Evolutionary conservation across 1,139 yeast genomes (phyloP), one percentile per base, ranked within the genome.

Genomic region (Nakaseomyces delphensis): DNA sequence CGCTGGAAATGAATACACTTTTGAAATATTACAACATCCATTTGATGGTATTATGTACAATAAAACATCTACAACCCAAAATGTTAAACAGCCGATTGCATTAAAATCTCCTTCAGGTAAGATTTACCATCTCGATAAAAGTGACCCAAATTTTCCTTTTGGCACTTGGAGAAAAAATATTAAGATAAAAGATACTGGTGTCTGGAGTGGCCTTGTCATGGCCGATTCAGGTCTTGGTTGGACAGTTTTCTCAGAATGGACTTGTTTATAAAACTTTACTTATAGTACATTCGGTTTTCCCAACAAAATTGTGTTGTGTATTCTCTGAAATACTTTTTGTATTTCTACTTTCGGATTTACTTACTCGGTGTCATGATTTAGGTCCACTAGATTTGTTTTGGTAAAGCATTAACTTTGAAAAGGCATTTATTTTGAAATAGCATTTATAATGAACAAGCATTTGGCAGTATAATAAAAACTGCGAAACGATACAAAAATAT

Each of bases 201-300:
- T 72, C 23, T 91, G 95, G 83, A 72, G 89, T 42, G 93, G 91
- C 1, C 71, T 89, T 42, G 86, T 85, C 0, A 74, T 83, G 39
- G 82, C 89, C 7, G 93, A 85, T 53, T 74, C 80, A 40, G 87
- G 87, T 3, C 73, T 74, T 48, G 81, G 91, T 44, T 85, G 95
- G 89, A 83, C 87, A 55, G 87, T 84, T 5, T 86, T 85, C 64
- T 89, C 95, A 9, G 95, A 86, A 62, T 91, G 98, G 98, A 71
- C 71, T 37, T 83, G 93, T 60, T 52, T 68, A 42, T n/a, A n/a
- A n/a, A n/a, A n/a, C n/a, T n/a, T n/a, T n/a, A n/a, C n/a, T n/a
- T n/a, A n/a, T n/a, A n/a, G n/a, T n/a, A n/a, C n/a, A n/a, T n/a
- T n/a, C n/a, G n/a, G n/a, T n/a, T n/a, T n/a, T n/a, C n/a, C n/a